phyloP scores from a whole-genome alignment of 164 flowering plant genomes.

The Malania oleifera region DNA sequence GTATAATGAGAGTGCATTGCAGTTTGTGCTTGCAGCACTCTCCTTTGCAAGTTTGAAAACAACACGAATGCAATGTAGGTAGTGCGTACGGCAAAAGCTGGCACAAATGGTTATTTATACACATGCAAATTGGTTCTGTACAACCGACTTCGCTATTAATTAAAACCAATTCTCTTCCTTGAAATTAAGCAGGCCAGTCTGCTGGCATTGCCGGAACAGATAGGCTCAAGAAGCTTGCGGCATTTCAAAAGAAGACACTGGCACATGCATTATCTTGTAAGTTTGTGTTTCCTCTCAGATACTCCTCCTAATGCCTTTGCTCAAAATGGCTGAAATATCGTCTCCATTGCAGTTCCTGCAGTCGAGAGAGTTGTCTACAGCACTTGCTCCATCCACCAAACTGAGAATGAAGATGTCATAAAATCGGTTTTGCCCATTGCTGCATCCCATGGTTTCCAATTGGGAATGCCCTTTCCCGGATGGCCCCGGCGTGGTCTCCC shows the following conservation, averaged over 20 bases:
- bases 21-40: too few species aligned
- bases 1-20: too few species aligned
- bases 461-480: slow-evolving; percentile 59
- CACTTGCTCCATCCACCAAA: slow-evolving; percentile 87
- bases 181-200: background rate
- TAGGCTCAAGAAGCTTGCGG: slow-evolving; percentile 34
- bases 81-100: too few species aligned
- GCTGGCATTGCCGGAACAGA: background rate
- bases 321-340: too few species aligned
- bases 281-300: background rate
- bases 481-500: slow-evolving; percentile 96
- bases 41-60: too few species aligned
- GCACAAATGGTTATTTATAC: too few species aligned
- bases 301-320: too few species aligned
- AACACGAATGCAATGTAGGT: too few species aligned
- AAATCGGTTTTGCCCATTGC: slow-evolving; percentile 73
- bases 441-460: slow-evolving; percentile 55
- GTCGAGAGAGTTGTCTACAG: slow-evolving; percentile 74
- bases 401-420: slow-evolving; percentile 89
- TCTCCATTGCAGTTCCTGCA: slow-evolving; percentile 50
- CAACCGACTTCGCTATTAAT: too few species aligned
- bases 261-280: slow-evolving; percentile 3
- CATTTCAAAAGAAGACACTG: slow-evolving; percentile 29
- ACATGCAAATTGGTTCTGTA: too few species aligned
- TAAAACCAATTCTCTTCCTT: too few species aligned